These are phyloP conservation scores for Crithidia acanthocephali DNA, from an alignment of 208 protist genomes.

Conservation along the genomic window DNA sequence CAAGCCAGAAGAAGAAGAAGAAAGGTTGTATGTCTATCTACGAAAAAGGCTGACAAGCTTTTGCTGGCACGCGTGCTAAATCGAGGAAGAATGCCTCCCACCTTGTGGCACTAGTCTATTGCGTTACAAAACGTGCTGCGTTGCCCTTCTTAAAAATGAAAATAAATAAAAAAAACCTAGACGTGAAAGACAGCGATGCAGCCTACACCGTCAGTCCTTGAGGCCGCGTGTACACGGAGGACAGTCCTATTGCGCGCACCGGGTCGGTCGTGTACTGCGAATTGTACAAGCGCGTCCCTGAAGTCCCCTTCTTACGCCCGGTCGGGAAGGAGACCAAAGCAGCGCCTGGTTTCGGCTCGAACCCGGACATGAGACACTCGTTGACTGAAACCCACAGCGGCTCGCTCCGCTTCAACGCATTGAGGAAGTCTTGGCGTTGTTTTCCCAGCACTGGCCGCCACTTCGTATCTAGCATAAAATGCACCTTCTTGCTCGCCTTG, in stretches of 20 bases:
- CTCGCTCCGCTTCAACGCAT: slow-evolving; percentile 51
- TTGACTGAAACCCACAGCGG: slow-evolving; percentile 91
- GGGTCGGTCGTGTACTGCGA: slow-evolving; percentile 89
- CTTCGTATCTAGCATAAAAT: slow-evolving; percentile 91
- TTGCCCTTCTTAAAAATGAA: too few species aligned
- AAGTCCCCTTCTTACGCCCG: slow-evolving; percentile 18
- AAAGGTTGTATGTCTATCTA: too few species aligned
- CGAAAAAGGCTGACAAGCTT: too few species aligned
- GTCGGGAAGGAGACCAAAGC: slow-evolving; percentile 45
- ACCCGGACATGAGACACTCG: slow-evolving; percentile 91
- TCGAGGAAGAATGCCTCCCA: too few species aligned
- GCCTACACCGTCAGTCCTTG: slow-evolving; percentile 69
- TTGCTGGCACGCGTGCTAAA: too few species aligned
- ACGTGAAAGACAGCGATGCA: too few species aligned
- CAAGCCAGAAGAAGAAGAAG: too few species aligned
- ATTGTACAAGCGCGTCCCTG: slow-evolving; percentile 76
- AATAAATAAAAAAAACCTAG: too few species aligned
- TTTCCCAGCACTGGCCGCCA: slow-evolving; percentile 89
- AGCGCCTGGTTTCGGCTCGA: slow-evolving; percentile 53
- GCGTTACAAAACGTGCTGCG: too few species aligned
- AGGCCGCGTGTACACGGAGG: slow-evolving; percentile 72
- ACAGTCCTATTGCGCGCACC: slow-evolving; percentile 84
- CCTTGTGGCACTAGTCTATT: too few species aligned
- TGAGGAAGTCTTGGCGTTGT: slow-evolving; percentile 77
- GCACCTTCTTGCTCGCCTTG: slow-evolving; percentile 78